Conservation (phyloP, 257 asterid species). For the Fraxinus quadrangulata region DNA sequence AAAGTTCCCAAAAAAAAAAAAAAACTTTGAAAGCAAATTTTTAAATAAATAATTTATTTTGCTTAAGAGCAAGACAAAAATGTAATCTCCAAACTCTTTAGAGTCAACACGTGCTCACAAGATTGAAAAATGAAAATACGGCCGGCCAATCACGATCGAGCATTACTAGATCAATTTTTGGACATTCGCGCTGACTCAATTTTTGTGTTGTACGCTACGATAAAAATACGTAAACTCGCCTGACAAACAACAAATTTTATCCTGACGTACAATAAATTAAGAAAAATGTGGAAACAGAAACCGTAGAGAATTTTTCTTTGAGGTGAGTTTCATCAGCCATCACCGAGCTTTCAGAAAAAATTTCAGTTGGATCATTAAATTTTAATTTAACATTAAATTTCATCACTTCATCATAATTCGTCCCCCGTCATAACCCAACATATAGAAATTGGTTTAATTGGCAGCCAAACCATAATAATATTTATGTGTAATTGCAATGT, state of each 20-base stretch:
- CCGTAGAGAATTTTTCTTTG: neutral
- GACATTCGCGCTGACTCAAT: no score
- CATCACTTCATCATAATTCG: neutral
- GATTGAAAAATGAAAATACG: no score
- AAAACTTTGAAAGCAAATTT: no score
- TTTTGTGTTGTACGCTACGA: no score
- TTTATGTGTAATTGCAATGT: neutral
- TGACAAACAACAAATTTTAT: neutral
- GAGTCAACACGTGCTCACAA: no score
- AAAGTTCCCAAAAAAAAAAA: no score
- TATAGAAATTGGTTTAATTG: neutral
- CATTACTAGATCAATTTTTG: no score
- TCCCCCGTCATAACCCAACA: neutral
- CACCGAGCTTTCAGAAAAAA: neutral
- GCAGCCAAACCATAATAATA: neutral
- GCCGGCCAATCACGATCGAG: no score
- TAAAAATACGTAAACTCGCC: neutral
- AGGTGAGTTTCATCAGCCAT: neutral
- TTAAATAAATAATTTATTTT: no score
- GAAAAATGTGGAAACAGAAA: slow-evolving; percentile 21
- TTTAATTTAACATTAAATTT: neutral
- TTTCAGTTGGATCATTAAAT: neutral
- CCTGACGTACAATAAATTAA: neutral
- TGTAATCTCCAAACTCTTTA: no score
- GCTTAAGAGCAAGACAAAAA: neutral